Percentiles rank a stretch among this genome's conserved stretches.
Conservation (phyloP, 441 rosid genomes). For the Euphorbia corollata region DNA sequence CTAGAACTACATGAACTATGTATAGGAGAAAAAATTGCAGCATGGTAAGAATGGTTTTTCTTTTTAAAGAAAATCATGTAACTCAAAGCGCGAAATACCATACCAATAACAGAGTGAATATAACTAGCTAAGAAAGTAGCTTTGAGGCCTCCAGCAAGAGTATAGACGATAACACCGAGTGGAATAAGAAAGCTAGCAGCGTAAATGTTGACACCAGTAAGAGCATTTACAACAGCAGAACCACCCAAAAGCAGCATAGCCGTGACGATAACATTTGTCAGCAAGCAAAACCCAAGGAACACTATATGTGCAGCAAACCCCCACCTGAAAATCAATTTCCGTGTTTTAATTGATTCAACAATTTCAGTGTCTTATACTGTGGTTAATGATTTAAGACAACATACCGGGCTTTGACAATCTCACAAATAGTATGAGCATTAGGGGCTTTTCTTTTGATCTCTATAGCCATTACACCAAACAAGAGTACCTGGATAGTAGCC, state of each 20-base stretch:
- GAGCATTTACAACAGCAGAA: slow-evolving; percentile 92
- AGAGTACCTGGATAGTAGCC: slow-evolving; percentile 81
- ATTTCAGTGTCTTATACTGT: not conserved
- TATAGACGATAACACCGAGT: slow-evolving; percentile 77
- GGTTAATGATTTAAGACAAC: slow-evolving; percentile 3
- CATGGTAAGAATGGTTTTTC: not conserved
- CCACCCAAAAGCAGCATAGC: slow-evolving; percentile 93
- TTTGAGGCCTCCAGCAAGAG: slow-evolving; percentile 86
- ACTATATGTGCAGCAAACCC: slow-evolving; percentile 76
- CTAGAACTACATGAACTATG: slow-evolving; percentile 60
- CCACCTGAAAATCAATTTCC: slow-evolving; percentile 48
- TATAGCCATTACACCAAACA: slow-evolving; percentile 90
- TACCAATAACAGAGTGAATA: slow-evolving; percentile 85
- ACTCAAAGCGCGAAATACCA: not conserved
- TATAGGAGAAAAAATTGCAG: slow-evolving; percentile 28
- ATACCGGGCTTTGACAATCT: slow-evolving; percentile 88
- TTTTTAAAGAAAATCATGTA: not conserved
- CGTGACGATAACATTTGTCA: slow-evolving; percentile 71
- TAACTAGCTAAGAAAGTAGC: slow-evolving; percentile 94
- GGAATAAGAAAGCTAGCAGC: slow-evolving; percentile 93
- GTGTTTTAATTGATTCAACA: no score
- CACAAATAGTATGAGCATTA: slow-evolving; percentile 83
- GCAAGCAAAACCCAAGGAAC: slow-evolving; percentile 69
- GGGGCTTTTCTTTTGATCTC: slow-evolving; percentile 96
- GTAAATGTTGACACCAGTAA: slow-evolving; percentile 75